Base-by-base conservation (phyloP, 495 filamentous ascomycete species). In the Podospora conica region DNA sequence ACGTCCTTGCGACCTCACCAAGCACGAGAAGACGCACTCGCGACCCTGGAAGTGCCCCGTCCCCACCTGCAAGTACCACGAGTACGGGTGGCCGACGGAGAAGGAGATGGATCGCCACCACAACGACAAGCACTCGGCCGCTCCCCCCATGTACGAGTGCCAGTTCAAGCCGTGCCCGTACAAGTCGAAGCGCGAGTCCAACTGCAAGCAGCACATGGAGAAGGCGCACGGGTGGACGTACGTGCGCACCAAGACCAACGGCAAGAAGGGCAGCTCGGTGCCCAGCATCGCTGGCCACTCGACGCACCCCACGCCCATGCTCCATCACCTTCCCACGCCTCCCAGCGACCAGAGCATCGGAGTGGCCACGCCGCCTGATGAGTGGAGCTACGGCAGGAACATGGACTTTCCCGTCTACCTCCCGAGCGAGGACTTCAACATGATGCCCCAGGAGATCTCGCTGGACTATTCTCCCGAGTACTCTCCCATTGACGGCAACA, bases 131-230 rank as follows among this genome's bases (percentile, higher is more conserved):
- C 95, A 98, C 79, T 91, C 91, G 29, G 74, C 81, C n/a, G 82
- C 83, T 31, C 92, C 95, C 4, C 78, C 84, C 15, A 83, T 93
- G 79, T 96, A 84, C 76, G 85, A 88, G 72, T 98, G 95, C 79
- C 77, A 85, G n/a, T 97, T 86, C 77, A 80, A 86, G 67, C 90
- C 90, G 21, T 98, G 95, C 84, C 85, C 90, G 0, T 98, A 98
- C 79, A 87, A 91, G 71, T 96, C 93, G 55, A 97, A 97, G 82
- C 89, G 95, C 27, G 90, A 96, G 80, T 95, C 90, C 76, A 98
- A 98, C 78, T 96, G 92, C 86, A 98, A 98, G 77, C 95, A 98
- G 77, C 95, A 98, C 78, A 98, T 98, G 95, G 95, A 98, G 80
- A 98, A 98, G 76, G 88, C 92, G 0, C 95, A 98, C 71, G 87